Evolutionary conservation across 495 filamentous ascomycete species (phyloP).

Genomic region (Penicillium cataractarum): DNA sequence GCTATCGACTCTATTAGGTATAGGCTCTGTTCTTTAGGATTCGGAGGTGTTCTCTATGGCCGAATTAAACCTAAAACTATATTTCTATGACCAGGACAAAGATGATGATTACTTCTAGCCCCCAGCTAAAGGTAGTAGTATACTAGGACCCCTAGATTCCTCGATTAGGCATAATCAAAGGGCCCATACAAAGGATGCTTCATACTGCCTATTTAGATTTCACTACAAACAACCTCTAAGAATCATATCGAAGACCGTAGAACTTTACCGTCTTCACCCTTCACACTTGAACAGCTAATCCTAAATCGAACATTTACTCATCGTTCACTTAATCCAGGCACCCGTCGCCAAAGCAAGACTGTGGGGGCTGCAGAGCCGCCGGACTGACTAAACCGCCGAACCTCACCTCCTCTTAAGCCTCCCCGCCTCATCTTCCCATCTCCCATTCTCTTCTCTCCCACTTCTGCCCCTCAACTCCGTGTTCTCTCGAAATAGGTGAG

Average conservation of each 20-base stretch:
- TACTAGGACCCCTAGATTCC: not conserved
- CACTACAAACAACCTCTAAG: too few species aligned
- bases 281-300: not conserved
- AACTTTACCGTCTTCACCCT: not conserved
- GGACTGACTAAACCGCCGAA: not conserved
- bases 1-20: not conserved
- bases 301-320: too few species aligned
- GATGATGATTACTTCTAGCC: too few species aligned
- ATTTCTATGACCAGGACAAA: too few species aligned
- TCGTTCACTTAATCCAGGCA: not conserved
- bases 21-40: not conserved
- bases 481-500: not conserved
- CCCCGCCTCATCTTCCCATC: not conserved
- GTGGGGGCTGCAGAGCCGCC: constrained; percentile 10
- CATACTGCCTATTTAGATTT: not conserved
- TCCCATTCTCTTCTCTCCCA: not conserved
- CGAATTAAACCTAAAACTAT: not conserved
- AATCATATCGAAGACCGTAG: not conserved
- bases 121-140: too few species aligned
- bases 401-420: not conserved
- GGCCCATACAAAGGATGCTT: not conserved
- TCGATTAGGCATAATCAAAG: not conserved
- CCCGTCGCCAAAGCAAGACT: not conserved
- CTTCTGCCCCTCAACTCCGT: not conserved
- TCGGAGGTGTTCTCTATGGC: not conserved